phyloP scores from a whole-genome alignment of 1,284 basidiomycete species.

The Apiotrichum gamsii region DNA sequence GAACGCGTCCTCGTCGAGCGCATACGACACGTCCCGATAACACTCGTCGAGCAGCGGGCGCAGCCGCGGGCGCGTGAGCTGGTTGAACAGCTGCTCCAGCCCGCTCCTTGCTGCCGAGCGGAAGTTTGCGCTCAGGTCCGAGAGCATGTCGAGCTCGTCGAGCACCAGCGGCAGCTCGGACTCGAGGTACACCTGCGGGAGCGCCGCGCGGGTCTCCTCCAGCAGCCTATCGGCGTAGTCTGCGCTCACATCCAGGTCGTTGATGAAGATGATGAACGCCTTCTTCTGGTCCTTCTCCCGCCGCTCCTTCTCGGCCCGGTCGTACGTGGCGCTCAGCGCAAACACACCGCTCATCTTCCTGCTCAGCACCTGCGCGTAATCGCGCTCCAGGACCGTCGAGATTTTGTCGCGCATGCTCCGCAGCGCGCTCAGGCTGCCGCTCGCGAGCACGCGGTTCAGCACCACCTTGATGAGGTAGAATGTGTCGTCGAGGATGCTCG shows the following conservation, averaged over 20 bases:
- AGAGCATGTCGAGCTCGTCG: slow-evolving; percentile 33
- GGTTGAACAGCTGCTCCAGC: slow-evolving; percentile 89
- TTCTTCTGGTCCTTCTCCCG: slow-evolving; percentile 68
- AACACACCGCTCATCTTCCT: slow-evolving; percentile 84
- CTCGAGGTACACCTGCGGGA: slow-evolving; percentile 65
- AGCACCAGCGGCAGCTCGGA: slow-evolving; percentile 50
- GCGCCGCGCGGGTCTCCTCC: slow-evolving; percentile 58
- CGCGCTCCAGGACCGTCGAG: slow-evolving; percentile 66
- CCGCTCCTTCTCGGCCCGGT: slow-evolving; percentile 56
- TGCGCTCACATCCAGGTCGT: slow-evolving; percentile 80
- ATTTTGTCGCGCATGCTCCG: slow-evolving; percentile 59
- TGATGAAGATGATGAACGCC: slow-evolving; percentile 73
- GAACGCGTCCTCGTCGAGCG: slow-evolving; percentile 82
- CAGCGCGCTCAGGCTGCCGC: slow-evolving; percentile 60
- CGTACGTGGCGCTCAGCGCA: slow-evolving; percentile 47
- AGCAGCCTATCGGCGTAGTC: slow-evolving; percentile 76
- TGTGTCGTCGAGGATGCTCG: slow-evolving; percentile 74
- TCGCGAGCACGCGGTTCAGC: slow-evolving; percentile 64
- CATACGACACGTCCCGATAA: slow-evolving; percentile 81
- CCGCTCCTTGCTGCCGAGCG: slow-evolving; percentile 68
- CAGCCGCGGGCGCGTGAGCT: slow-evolving; percentile 76
- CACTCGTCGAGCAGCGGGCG: slow-evolving; percentile 76
- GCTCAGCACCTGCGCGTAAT: slow-evolving; percentile 70
- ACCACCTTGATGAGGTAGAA: slow-evolving; percentile 89
- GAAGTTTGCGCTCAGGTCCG: slow-evolving; percentile 56